Base-by-base conservation (phyloP, 495 filamentous ascomycete genomes). In the Daldinia vernicosa region DNA sequence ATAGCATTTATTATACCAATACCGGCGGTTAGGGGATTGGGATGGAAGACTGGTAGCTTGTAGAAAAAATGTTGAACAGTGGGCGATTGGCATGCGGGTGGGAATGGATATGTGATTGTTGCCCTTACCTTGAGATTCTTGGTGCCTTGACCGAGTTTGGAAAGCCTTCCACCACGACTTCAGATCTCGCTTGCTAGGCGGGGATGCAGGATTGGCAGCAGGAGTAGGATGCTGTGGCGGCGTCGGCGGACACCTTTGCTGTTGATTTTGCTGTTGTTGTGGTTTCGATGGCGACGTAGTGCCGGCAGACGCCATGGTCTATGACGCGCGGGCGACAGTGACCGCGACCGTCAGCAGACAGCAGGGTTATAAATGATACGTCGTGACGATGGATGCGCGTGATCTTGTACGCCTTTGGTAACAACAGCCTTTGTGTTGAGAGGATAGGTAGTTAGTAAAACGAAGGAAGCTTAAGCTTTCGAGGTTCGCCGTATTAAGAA, bases 121-220 rank as follows among this genome's bases (percentile, higher is more conserved):
- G 55, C 60, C 60, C 66, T 80, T 89, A 94, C 91, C 91, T 85
- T 93, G 91, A 61, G 87, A 81, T 63, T 95, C 92, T 70, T 93
- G 91, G 76, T 90, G 89, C 76, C 90, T 90, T 14, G 86, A 82
- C 53, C 89, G 88, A 33, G 89, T 85, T 80, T 92, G 93, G 82
- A 98, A 97, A 55, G 88, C 86, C 80, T 90, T 94, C 94, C 93
- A 97, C 94, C 94, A 98, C 28, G 90, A 93, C 73, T 92, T 89
- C 62, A 97, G 83, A 74, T 96, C 92, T 75, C 91, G 87, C 80
- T 89, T 94, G 58, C 87, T 90, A 35, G 93, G 89, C 9, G 90
- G 88, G 39, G 91, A 89, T 62, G 78, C 75, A 39, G 79, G 66
- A 40, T 78, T 74, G 55, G 70, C 53, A 60, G 62, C 14, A 61